Conservation (phyloP, 352 stramenopile genomes). For the Thalassiosira sp. region DNA sequence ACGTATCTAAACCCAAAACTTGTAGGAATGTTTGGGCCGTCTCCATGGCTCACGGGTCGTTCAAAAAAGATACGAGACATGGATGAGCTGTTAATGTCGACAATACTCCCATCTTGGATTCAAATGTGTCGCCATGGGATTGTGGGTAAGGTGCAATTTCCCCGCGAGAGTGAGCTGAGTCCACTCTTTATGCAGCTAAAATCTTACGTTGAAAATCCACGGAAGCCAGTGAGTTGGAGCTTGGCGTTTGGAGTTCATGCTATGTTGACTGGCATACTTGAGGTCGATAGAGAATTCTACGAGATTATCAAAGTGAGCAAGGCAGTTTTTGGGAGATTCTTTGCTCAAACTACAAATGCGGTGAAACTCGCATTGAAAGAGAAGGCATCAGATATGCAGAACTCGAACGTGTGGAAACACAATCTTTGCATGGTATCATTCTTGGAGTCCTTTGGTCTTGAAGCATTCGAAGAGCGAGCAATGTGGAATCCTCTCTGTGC, state of each 20-base stretch:
- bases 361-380: conserved; percentile 1
- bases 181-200: conserved; percentile 43
- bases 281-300: conserved; percentile 22
- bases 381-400: conserved; percentile 3
- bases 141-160: conserved; percentile 26
- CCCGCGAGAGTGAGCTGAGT: conserved; percentile 29
- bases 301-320: conserved; percentile 31
- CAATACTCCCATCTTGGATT: conserved; percentile 43
- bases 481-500: conserved; percentile 64
- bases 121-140: conserved; percentile 48
- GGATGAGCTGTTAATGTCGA: conserved; percentile 57
- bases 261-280: conserved; percentile 55
- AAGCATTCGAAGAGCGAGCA: conserved; percentile 16
- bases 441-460: conserved; percentile 32
- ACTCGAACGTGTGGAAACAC: not conserved
- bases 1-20: not conserved
- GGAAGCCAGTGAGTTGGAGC: conserved; percentile 46
- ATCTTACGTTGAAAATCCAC: conserved; percentile 42
- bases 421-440: conserved; percentile 35
- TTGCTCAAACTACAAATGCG: conserved; percentile 24
- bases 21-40: conserved; percentile 9
- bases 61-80: conserved; percentile 49
- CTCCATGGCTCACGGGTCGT: conserved; percentile 14
- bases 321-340: conserved; percentile 20
- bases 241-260: conserved; percentile 57